phyloP scores from a whole-genome alignment of 129 eudicot species.

The Saposhnikovia divaricata region DNA sequence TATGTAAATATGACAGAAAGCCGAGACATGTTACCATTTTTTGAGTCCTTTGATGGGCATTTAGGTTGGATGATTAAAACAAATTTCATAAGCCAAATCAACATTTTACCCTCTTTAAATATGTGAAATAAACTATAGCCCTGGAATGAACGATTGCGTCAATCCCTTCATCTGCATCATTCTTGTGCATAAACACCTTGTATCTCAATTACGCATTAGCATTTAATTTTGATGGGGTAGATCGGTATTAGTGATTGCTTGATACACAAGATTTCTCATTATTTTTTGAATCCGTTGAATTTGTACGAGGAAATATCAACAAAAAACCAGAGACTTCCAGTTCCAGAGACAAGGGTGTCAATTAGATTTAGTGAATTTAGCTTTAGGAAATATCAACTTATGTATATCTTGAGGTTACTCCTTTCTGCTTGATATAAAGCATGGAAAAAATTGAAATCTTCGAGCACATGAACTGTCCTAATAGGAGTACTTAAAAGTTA shows the following conservation, averaged over 20 bases:
- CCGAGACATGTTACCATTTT: too few species aligned
- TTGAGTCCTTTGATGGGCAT: too few species aligned
- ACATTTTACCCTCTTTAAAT: too few species aligned
- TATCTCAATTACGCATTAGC: neutral
- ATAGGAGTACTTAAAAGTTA: neutral
- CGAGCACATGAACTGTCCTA: neutral
- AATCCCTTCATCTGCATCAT: neutral
- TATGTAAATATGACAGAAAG: neutral
- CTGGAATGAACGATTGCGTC: neutral
- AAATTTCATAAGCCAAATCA: too few species aligned
- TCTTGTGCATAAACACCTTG: neutral
- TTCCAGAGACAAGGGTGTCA: neutral
- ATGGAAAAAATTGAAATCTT: neutral
- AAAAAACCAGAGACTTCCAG: neutral
- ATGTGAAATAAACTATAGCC: neutral
- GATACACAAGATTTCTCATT: neutral
- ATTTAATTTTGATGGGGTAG: neutral
- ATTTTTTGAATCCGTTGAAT: neutral
- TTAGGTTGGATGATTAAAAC: too few species aligned
- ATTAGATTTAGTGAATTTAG: neutral
- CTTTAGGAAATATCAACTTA: too few species aligned
- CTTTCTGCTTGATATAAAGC: neutral
- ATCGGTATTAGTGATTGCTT: too few species aligned
- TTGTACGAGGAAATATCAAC: neutral
- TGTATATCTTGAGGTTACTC: neutral